These are phyloP conservation scores for Candida nanaspora DNA, from an alignment of 805 yeast genomes.

Conservation along the genomic window DNA sequence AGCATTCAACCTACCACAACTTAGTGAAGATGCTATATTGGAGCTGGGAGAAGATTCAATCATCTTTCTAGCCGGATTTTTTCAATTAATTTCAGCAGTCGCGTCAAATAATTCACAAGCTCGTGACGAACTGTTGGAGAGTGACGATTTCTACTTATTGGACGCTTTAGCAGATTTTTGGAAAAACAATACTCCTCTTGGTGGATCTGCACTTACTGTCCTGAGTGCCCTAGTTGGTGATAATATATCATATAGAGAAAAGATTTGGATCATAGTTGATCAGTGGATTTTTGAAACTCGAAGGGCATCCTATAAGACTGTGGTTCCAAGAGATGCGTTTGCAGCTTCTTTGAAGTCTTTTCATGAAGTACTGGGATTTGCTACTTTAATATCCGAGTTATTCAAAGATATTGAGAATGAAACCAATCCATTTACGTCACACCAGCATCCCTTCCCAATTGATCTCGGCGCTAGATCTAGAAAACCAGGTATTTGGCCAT, in stretches of 20 bases:
- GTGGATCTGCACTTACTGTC: conserved; percentile 49
- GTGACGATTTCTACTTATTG: conserved; percentile 25
- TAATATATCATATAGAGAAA: conserved; percentile 32
- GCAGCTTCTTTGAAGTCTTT: conserved; percentile 39
- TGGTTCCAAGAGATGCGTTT: conserved; percentile 34
- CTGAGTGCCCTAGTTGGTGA: conserved; percentile 49
- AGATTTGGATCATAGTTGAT: conserved; percentile 67
- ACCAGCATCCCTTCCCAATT: conserved; percentile 46
- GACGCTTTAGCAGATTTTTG: conserved; percentile 20
- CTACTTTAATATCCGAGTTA: conserved; percentile 38
- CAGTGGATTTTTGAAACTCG: conserved; percentile 49
- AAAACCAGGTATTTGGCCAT: conserved; percentile 70
- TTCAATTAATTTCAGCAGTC: conserved; percentile 55
- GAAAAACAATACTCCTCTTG: conserved; percentile 18
- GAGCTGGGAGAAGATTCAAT: conserved; percentile 78
- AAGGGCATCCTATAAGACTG: conserved; percentile 16
- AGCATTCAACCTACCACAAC: conserved; percentile 4
- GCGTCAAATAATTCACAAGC: conserved; percentile 33
- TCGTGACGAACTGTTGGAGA: conserved; percentile 22
- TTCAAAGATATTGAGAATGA: conserved; percentile 23
- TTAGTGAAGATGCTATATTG: conserved; percentile 24
- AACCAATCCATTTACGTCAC: conserved; percentile 30
- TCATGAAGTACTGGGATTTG: conserved; percentile 56
- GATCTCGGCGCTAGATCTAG: conserved; percentile 58
- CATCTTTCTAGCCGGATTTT: conserved; percentile 64